A percentile compares a stretch with the other conserved stretches of the same genome.
phyloP scores from a whole-genome alignment of 768 basidiomycete species.

The Arthromyces matolae region DNA sequence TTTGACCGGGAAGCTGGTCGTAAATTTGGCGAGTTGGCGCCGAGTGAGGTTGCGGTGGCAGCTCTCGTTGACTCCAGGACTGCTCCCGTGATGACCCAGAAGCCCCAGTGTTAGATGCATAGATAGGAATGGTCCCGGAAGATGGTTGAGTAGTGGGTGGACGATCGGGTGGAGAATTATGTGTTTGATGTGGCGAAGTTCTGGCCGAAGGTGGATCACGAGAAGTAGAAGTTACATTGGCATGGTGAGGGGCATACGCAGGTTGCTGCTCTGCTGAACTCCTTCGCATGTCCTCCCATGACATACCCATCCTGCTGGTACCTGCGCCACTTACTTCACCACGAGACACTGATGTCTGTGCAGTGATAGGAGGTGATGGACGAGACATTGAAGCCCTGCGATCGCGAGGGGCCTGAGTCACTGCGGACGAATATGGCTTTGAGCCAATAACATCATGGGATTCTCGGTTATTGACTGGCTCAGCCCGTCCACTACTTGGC shows the following conservation, averaged over 20 bases:
- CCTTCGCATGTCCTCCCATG: not conserved
- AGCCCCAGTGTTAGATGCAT: no score
- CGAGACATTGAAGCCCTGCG: conserved; percentile 12
- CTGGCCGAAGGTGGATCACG: not conserved
- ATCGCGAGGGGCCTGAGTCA: conserved; percentile 6
- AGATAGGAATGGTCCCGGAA: no score
- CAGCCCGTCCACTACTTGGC: not conserved
- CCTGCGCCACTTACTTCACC: conserved; percentile 8
- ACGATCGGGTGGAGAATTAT: not conserved
- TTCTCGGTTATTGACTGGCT: not conserved
- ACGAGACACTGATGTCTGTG: not conserved
- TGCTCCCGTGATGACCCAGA: no score
- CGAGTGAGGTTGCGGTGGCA: no score
- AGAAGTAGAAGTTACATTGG: not conserved
- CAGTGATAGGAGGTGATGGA: not conserved
- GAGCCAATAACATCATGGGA: conserved; percentile 7
- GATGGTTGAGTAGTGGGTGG: not conserved
- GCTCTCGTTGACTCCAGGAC: no score
- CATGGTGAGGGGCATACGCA: not conserved
- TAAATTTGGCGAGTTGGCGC: no score
- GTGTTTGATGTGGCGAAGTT: conserved; percentile 1
- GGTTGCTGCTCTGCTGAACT: not conserved
- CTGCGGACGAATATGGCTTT: not conserved
- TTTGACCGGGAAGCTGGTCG: not conserved
- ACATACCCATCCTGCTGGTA: not conserved